phyloP scores from a whole-genome alignment of 1,284 basidiomycete species.

The Mycena sp. region DNA sequence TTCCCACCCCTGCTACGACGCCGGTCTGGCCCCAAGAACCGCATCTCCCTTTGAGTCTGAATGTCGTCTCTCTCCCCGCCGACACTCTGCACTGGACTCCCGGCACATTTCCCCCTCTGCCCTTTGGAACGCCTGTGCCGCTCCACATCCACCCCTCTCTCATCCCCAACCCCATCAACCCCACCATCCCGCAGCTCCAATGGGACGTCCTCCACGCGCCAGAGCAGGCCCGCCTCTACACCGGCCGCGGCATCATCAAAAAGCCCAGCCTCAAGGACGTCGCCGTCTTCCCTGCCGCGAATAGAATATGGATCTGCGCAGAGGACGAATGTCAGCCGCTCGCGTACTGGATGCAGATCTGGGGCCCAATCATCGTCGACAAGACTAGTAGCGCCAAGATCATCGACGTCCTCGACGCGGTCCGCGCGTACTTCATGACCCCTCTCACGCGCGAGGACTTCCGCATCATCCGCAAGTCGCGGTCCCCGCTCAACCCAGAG shows the following conservation, averaged over 20 bases:
- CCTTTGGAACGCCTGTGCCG: constrained; percentile 40
- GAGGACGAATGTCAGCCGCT: constrained; percentile 36
- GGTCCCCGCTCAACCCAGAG: constrained; percentile 30
- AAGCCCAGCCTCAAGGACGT: constrained; percentile 35
- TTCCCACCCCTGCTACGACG: constrained; percentile 11
- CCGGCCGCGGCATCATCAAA: constrained; percentile 37
- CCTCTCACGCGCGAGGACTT: constrained; percentile 41
- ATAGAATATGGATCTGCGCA: constrained; percentile 42
- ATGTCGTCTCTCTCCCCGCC: constrained; percentile 14
- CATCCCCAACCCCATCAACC: constrained; percentile 44
- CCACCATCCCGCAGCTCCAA: constrained; percentile 40
- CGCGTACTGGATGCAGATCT: constrained; percentile 44
- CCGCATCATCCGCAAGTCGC: constrained; percentile 26
- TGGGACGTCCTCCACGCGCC: constrained; percentile 48
- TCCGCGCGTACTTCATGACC: constrained; percentile 43
- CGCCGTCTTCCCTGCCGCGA: constrained; percentile 36
- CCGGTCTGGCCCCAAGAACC: constrained; percentile 18
- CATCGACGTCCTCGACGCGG: constrained; percentile 43
- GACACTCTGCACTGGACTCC: constrained; percentile 34
- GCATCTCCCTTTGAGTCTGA: background rate
- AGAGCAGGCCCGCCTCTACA: constrained; percentile 40
- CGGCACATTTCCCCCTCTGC: constrained; percentile 42
- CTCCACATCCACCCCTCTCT: constrained; percentile 43
- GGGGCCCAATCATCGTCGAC: constrained; percentile 48
- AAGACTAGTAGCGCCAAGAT: constrained; percentile 37